Conservation (phyloP, 169 alveolate genomes). For the Eimeria tenella region DNA sequence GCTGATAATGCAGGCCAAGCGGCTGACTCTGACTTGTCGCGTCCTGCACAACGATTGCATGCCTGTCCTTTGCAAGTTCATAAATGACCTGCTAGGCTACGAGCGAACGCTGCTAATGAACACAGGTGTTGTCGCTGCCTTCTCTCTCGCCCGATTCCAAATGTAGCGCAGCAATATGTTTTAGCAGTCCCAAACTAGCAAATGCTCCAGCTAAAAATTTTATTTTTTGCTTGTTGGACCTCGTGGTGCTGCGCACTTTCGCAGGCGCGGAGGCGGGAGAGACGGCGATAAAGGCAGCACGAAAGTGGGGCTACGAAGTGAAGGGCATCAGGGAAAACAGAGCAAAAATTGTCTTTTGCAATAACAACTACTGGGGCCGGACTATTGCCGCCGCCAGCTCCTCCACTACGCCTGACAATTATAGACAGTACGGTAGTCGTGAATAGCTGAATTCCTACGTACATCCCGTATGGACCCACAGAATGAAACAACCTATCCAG, state of each 20-base stretch:
- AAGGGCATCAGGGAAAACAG: conserved; percentile 91
- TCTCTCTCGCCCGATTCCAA: not conserved
- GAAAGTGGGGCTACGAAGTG: conserved; percentile 96
- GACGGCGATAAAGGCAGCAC: conserved; percentile 93
- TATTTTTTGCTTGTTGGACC: not conserved
- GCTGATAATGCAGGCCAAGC: conserved; percentile 89
- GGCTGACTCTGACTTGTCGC: conserved; percentile 90
- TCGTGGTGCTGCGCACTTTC: not conserved
- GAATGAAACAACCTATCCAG: no score
- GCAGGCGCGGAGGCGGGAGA: conserved; percentile 91
- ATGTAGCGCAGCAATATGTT: conserved; percentile 76
- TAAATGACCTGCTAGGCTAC: conserved; percentile 89
- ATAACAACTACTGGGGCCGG: conserved; percentile 94
- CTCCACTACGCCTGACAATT: conserved; percentile 92
- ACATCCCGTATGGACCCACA: not conserved
- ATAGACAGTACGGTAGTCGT: conserved; percentile 85
- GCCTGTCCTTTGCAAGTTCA: conserved; percentile 88
- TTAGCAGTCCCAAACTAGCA: not conserved
- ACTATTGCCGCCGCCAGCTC: conserved; percentile 94
- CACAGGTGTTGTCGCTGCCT: conserved; percentile 88
- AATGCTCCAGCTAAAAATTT: not conserved
- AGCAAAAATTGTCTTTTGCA: conserved; percentile 90
- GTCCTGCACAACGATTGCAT: conserved; percentile 92
- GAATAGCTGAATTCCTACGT: no score
- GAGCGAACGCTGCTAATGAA: conserved; percentile 91